These are phyloP conservation scores for Botryosphaeria dothidea DNA, from an alignment of 2,329 filamentous ascomycete species.

Conservation along the genomic window DNA sequence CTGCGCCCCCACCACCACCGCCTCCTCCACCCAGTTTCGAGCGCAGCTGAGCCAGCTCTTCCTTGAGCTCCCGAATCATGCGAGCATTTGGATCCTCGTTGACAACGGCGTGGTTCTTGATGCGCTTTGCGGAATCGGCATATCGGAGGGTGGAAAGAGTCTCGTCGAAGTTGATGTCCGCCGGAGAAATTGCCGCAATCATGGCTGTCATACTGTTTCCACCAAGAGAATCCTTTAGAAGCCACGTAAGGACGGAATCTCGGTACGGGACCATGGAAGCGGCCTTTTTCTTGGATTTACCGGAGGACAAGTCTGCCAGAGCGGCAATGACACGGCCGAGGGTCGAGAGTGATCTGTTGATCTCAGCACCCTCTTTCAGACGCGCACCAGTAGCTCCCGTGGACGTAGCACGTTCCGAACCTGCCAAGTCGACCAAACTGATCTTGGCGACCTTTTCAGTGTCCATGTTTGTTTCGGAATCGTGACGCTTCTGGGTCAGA, in stretches of 20 bases:
- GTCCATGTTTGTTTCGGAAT: slow-evolving; percentile 92
- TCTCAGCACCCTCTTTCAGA: slow-evolving; percentile 96
- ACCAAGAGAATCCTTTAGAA: slow-evolving; percentile 93
- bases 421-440: slow-evolving; percentile 94
- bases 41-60: slow-evolving; percentile 82
- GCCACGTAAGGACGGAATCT: slow-evolving; percentile 94
- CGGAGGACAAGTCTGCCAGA: slow-evolving; percentile 83
- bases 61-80: slow-evolving; percentile 98
- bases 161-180: slow-evolving; percentile 98
- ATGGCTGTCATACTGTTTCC: slow-evolving; percentile 99
- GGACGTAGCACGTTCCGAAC: slow-evolving; percentile 95
- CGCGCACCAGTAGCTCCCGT: slow-evolving; percentile 94
- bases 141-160: slow-evolving; percentile 94
- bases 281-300: slow-evolving; percentile 78
- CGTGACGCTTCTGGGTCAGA: slow-evolving; percentile 88
- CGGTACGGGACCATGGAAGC: slow-evolving; percentile 86
- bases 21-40: slow-evolving; percentile 68
- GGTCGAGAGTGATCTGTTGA: slow-evolving; percentile 95
- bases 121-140: slow-evolving; percentile 95
- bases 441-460: slow-evolving; percentile 98
- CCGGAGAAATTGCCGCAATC: slow-evolving; percentile 98
- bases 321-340: slow-evolving; percentile 96
- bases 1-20: slow-evolving; percentile 41
- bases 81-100: slow-evolving; percentile 98
- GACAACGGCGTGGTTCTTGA: slow-evolving; percentile 99